Conservation (phyloP, 305 asterid genomes). For the Stenogyne calaminthoides region DNA sequence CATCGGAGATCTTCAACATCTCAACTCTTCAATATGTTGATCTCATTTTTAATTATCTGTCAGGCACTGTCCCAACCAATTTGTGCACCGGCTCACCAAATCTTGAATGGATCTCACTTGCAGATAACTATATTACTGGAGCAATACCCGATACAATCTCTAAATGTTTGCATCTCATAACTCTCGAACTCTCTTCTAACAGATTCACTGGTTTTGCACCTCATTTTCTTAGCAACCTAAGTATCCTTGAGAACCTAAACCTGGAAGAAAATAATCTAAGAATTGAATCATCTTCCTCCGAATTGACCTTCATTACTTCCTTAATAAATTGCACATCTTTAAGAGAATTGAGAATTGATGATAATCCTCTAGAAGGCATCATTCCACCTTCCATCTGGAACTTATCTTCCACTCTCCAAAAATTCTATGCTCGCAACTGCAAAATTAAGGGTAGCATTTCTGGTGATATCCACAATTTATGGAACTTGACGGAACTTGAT, state of each 20-base stretch:
- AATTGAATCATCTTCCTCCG: constrained; percentile 23
- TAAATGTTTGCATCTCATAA: too few relatives aligned
- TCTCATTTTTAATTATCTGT: too few relatives aligned
- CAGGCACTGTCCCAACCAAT: too few relatives aligned
- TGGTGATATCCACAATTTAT: background rate
- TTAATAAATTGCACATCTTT: constrained; percentile 38
- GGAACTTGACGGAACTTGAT: background rate
- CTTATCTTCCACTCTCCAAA: constrained; percentile 30
- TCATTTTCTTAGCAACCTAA: too few relatives aligned
- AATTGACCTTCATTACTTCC: constrained; percentile 25
- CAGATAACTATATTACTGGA: too few relatives aligned
- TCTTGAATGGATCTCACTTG: too few relatives aligned
- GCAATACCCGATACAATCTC: too few relatives aligned
- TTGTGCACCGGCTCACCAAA: too few relatives aligned
- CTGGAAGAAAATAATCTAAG: constrained; percentile 27
- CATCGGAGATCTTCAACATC: constrained; percentile 8
- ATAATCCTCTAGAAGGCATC: constrained; percentile 36
- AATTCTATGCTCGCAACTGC: constrained; percentile 9
- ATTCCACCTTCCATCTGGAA: constrained; percentile 46
- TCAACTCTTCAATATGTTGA: too few relatives aligned
- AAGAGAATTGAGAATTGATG: constrained; percentile 9
- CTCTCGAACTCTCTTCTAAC: too few relatives aligned
- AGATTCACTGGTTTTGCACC: too few relatives aligned
- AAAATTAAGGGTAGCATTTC: constrained; percentile 41
- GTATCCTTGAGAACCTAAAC: background rate